Conservation (phyloP, 345 rosid genomes). For the Moricandia moricandioides region DNA sequence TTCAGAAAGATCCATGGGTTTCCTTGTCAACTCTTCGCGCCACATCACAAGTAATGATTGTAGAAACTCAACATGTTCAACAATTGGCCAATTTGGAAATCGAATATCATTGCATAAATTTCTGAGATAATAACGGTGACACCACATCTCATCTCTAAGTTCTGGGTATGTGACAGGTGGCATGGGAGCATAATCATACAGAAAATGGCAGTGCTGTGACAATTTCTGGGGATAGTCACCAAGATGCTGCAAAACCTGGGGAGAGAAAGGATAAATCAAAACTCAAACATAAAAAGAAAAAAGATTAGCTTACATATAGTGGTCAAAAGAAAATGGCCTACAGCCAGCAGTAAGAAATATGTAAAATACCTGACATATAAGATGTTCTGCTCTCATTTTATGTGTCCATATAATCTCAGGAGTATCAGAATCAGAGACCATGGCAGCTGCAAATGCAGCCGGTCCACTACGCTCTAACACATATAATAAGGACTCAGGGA, state of each 20-base stretch:
- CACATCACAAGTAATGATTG: constrained; percentile 97
- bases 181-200: constrained; percentile 98
- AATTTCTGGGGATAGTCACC: constrained; percentile 97
- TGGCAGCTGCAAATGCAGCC: constrained; percentile 94
- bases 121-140: constrained; percentile 94
- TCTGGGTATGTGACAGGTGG: constrained; percentile 99
- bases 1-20: constrained; percentile 99
- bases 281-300: constrained; percentile 2
- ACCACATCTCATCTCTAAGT: constrained; percentile 99
- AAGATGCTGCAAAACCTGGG: constrained; percentile 98
- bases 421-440: constrained; percentile 98
- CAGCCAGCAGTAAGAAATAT: constrained; percentile 6
- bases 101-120: constrained; percentile 92
- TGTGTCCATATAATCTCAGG: constrained; percentile 99
- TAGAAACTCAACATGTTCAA: constrained; percentile 96
- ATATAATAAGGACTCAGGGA: constrained; percentile 92
- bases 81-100: constrained; percentile 96
- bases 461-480: constrained; percentile 98
- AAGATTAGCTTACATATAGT: constrained; percentile 4
- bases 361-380: constrained; percentile 76
- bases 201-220: constrained; percentile 93
- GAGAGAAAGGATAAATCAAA: constrained; percentile 12
- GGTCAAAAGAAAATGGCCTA: constrained; percentile 7
- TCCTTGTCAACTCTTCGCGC: constrained; percentile 98
- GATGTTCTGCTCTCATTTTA: constrained; percentile 98